Evolutionary conservation across 305 asterid genomes (phyloP).

Genomic region (Rubia tinctorum): DNA sequence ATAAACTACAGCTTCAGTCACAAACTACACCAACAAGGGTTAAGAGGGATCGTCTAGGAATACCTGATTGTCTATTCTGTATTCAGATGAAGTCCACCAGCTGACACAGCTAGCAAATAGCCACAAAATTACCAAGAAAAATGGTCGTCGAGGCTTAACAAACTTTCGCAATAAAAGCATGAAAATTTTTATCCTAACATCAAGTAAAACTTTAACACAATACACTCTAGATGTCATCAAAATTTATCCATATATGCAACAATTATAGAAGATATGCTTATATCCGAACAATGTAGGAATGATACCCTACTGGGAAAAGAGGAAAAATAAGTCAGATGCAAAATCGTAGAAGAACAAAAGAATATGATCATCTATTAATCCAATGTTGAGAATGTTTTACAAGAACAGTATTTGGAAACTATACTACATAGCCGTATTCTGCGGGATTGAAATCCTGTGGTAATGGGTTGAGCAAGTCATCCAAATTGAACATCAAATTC

Average conservation of each 20-base stretch:
- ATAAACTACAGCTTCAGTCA: too few relatives aligned
- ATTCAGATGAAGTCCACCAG: slow-evolving; percentile 97
- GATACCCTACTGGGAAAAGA: too few relatives aligned
- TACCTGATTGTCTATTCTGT: slow-evolving; percentile 98
- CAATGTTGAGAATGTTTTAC: too few relatives aligned
- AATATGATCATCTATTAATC: too few relatives aligned
- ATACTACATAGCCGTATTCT: too few relatives aligned
- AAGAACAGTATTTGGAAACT: too few relatives aligned
- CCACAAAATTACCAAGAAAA: slow-evolving; percentile 12
- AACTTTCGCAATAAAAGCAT: background rate
- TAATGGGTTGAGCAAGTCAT: too few relatives aligned
- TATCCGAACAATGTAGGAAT: background rate
- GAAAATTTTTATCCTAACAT: background rate
- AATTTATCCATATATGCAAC: background rate
- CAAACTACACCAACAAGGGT: slow-evolving; percentile 20
- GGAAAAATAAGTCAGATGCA: too few relatives aligned
- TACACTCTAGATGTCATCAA: slow-evolving; percentile 1
- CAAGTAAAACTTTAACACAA: background rate
- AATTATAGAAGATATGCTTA: too few relatives aligned
- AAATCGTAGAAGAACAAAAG: too few relatives aligned
- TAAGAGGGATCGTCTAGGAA: background rate
- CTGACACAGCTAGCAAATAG: slow-evolving; percentile 64
- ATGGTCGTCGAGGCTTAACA: background rate
- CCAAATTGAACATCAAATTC: too few relatives aligned
- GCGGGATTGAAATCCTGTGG: too few relatives aligned